Percentiles rank a stretch among this genome's conserved stretches.
Evolutionary conservation across 805 yeast genomes (phyloP).

Genomic region (Saccharomycopsis sp.): DNA sequence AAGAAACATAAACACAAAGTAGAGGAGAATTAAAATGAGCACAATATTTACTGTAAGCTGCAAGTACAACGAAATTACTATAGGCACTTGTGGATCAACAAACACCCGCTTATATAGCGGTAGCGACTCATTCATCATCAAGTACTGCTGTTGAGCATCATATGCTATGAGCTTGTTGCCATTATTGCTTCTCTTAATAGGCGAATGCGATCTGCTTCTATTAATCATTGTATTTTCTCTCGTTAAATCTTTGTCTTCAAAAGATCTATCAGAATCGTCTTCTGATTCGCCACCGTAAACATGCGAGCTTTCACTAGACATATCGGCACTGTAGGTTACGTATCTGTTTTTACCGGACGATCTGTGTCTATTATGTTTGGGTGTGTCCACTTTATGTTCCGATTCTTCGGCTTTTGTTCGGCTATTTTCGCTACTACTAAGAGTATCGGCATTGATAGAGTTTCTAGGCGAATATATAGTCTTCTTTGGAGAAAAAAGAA

Average conservation of each 20-base stretch:
- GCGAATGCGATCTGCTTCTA: slow-evolving; percentile 10
- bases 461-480: slow-evolving; percentile 16
- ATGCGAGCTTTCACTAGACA: background rate
- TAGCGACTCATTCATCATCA: slow-evolving; percentile 9
- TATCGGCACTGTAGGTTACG: background rate
- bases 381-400: background rate
- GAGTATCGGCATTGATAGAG: background rate
- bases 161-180: slow-evolving; percentile 9
- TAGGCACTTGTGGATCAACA: slow-evolving; percentile 46
- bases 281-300: slow-evolving; percentile 24
- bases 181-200: background rate
- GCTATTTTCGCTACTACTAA: background rate
- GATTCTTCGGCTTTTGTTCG: background rate
- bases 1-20: slow-evolving; percentile 44
- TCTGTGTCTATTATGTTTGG: background rate
- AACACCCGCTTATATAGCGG: slow-evolving; percentile 18
- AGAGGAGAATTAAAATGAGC: slow-evolving; percentile 45
- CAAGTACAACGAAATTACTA: slow-evolving; percentile 52
- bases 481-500: slow-evolving; percentile 33
- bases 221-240: background rate
- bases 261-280: slow-evolving; percentile 2
- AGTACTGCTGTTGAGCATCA: background rate
- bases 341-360: background rate
- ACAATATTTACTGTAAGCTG: slow-evolving; percentile 55
- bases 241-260: background rate